phyloP scores from a whole-genome alignment of 768 basidiomycete species.

The Hygrocybe coccinea region DNA sequence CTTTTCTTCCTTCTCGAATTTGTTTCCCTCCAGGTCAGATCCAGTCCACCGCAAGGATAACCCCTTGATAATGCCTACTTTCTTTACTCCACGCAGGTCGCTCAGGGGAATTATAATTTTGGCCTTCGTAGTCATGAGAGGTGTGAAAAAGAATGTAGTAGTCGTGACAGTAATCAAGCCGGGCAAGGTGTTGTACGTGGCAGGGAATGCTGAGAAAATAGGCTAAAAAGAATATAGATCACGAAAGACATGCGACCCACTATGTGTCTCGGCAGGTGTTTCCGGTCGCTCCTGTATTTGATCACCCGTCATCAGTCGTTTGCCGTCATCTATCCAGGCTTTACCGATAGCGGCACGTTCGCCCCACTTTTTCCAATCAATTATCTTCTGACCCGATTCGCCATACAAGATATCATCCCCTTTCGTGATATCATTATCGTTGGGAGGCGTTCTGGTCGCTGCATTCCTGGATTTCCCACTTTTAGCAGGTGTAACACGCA shows the following conservation, averaged over 20 bases:
- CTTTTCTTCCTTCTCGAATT: conserved; percentile 43
- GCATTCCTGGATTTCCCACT: conserved; percentile 17
- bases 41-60: conserved; percentile 44
- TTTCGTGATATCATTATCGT: background rate
- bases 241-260: too few species aligned
- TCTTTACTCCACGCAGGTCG: conserved; percentile 53
- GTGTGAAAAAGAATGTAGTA: conserved; percentile 49
- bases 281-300: conserved; percentile 39
- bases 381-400: conserved; percentile 13
- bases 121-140: conserved; percentile 43
- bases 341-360: conserved; percentile 44
- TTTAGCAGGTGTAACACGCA: conserved; percentile 40
- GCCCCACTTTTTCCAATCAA: conserved; percentile 58
- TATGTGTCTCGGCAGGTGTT: too few species aligned
- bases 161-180: conserved; percentile 57
- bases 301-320: conserved; percentile 33
- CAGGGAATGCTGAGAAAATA: too few species aligned
- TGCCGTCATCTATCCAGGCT: conserved; percentile 39
- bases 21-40: conserved; percentile 22
- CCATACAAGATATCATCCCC: background rate
- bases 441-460: background rate
- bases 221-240: too few species aligned
- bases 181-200: conserved; percentile 33
- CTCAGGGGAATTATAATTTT: conserved; percentile 43
- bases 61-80: conserved; percentile 49